Evolutionary conservation across 1,284 basidiomycete species (phyloP).

Genomic region (Mycosarcoma mackinlayi): DNA sequence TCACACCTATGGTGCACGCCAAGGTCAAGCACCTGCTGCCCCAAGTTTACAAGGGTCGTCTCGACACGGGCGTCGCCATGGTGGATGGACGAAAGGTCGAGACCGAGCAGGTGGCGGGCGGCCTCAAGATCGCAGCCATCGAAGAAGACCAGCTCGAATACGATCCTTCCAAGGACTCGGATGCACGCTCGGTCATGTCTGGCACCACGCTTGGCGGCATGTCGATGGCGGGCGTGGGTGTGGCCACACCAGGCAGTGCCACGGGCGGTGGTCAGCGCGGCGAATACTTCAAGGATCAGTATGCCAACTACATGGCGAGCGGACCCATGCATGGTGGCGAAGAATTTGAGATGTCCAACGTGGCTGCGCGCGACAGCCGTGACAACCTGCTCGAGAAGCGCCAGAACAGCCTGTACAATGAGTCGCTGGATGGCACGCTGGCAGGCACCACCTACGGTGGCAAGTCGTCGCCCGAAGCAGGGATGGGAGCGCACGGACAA

Average conservation of each 20-base stretch:
- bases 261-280: constrained; percentile 10
- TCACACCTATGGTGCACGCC: constrained; percentile 64
- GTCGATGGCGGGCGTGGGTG: constrained; percentile 29
- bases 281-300: constrained; percentile 58
- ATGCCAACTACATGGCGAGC: constrained; percentile 56
- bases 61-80: constrained; percentile 42
- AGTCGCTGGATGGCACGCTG: constrained; percentile 43
- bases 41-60: constrained; percentile 59
- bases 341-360: constrained; percentile 58
- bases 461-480: constrained; percentile 39
- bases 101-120: constrained; percentile 53
- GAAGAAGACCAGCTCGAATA: constrained; percentile 64
- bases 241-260: constrained; percentile 33
- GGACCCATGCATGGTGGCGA: constrained; percentile 40
- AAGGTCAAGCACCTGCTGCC: constrained; percentile 57
- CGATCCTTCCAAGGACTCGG: constrained; percentile 59
- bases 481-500: constrained; percentile 17
- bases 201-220: constrained; percentile 57
- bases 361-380: constrained; percentile 47
- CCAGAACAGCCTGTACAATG: constrained; percentile 42
- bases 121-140: constrained; percentile 62
- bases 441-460: constrained; percentile 34
- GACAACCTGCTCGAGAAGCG: constrained; percentile 62
- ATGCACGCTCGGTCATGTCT: constrained; percentile 60
- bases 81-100: constrained; percentile 59